Percentiles rank a stretch among this genome's conserved stretches.
Evolutionary conservation across 306 rosid species (phyloP).

Genomic region (Hippophae gyantsensis): DNA sequence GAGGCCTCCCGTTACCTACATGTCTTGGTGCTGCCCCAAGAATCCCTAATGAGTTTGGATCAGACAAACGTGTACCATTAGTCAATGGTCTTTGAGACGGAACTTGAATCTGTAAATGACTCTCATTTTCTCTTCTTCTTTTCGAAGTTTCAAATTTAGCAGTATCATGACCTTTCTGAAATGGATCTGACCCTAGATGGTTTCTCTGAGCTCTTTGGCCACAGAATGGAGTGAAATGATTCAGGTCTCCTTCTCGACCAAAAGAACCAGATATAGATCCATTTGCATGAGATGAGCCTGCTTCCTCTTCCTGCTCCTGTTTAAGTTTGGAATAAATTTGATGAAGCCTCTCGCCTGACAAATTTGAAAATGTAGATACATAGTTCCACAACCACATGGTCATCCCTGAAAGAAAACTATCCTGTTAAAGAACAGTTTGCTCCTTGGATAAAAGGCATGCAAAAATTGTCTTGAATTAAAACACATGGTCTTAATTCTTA

Average conservation of each 20-base stretch:
- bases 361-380: slow-evolving; percentile 91
- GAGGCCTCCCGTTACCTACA: slow-evolving; percentile 48
- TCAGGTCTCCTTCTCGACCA: slow-evolving; percentile 44
- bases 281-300: slow-evolving; percentile 65
- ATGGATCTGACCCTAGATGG: slow-evolving; percentile 48
- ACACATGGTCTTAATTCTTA: no score
- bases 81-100: slow-evolving; percentile 48
- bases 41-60: slow-evolving; percentile 79
- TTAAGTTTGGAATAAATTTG: slow-evolving; percentile 86
- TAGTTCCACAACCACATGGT: slow-evolving; percentile 89
- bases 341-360: slow-evolving; percentile 89
- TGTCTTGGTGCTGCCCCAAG: slow-evolving; percentile 96
- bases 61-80: slow-evolving; percentile 46
- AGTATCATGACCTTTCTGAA: slow-evolving; percentile 38
- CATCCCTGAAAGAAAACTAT: slow-evolving; percentile 62
- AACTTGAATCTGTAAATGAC: slow-evolving; percentile 47
- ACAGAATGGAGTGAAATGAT: slow-evolving; percentile 29
- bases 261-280: slow-evolving; percentile 52
- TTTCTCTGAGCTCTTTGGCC: slow-evolving; percentile 51
- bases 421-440: background rate
- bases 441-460: background rate
- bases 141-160: slow-evolving; percentile 88
- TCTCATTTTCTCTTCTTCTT: slow-evolving; percentile 66
- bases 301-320: slow-evolving; percentile 68
- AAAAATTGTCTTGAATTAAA: background rate